Conservation (phyloP, 2,329 filamentous ascomycete genomes). For the Cladophialophora immunda region DNA sequence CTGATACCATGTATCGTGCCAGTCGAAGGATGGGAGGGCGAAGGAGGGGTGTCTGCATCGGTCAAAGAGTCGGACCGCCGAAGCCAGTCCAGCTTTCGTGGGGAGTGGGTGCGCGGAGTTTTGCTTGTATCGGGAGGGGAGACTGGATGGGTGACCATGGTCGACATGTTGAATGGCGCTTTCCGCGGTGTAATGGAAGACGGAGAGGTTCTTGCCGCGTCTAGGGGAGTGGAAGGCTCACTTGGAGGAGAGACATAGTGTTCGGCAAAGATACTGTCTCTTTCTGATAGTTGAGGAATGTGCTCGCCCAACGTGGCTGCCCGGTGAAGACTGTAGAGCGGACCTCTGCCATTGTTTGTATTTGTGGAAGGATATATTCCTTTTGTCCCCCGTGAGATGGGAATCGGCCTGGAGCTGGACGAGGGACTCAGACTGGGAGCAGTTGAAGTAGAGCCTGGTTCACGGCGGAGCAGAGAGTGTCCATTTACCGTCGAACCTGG, state of each 20-base stretch:
- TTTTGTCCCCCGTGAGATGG: constrained; percentile 43
- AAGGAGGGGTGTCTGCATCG: constrained; percentile 21
- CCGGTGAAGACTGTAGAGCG: constrained; percentile 29
- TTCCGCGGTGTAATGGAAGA: constrained; percentile 25
- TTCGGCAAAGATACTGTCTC: constrained; percentile 71
- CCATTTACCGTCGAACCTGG: constrained; percentile 48
- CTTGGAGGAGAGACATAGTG: constrained; percentile 65
- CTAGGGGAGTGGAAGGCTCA: constrained; percentile 31
- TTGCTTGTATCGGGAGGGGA: constrained; percentile 33
- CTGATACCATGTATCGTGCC: constrained; percentile 35
- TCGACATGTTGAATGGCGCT: constrained; percentile 31
- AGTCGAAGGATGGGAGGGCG: constrained; percentile 24
- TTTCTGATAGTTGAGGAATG: constrained; percentile 65
- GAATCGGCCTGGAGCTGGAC: constrained; percentile 47
- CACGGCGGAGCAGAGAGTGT: constrained; percentile 43
- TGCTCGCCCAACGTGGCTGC: constrained; percentile 40
- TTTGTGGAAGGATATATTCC: constrained; percentile 22
- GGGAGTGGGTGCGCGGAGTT: constrained; percentile 21
- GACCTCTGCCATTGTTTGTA: constrained; percentile 33
- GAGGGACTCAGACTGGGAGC: constrained; percentile 42
- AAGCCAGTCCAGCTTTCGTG: constrained; percentile 31
- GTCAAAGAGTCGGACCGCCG: constrained; percentile 28
- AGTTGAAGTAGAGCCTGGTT: constrained; percentile 42
- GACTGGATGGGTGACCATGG: constrained; percentile 32
- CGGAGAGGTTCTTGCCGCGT: constrained; percentile 23